A percentile compares a stretch with the other conserved stretches of the same genome.
phyloP scores from a whole-genome alignment of 2,329 filamentous ascomycete species.

The Graphiopsis chlorocephala region DNA sequence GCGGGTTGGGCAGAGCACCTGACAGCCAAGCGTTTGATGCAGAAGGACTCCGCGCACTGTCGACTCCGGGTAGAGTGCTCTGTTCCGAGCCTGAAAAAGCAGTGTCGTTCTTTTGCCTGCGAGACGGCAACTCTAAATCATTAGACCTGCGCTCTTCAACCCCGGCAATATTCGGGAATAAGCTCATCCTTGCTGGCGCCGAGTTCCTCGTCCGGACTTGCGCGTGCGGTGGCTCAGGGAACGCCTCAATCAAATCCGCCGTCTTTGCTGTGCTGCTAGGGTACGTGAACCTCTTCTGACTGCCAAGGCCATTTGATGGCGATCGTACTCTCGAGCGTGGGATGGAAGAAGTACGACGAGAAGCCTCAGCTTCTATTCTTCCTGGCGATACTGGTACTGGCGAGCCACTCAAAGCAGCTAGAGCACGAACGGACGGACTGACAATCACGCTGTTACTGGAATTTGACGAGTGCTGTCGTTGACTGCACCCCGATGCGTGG shows the following conservation, averaged over 20 bases:
- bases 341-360: constrained; percentile 21
- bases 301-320: neutral
- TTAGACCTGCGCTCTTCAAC: constrained; percentile 24
- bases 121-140: neutral
- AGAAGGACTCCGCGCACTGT: neutral
- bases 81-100: neutral
- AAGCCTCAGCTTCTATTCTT: constrained; percentile 20
- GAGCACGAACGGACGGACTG: constrained; percentile 22
- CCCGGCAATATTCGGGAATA: neutral
- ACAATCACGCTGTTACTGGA: constrained; percentile 2
- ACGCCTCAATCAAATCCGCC: constrained; percentile 24
- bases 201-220: constrained; percentile 19
- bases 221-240: constrained; percentile 23
- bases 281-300: neutral
- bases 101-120: neutral
- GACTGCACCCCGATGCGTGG: neutral
- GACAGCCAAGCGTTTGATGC: neutral
- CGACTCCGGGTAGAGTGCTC: neutral
- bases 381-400: constrained; percentile 24
- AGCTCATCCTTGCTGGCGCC: constrained; percentile 9
- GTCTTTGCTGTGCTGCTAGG: constrained; percentile 22
- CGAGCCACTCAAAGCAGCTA: constrained; percentile 24
- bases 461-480: neutral
- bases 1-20: neutral
- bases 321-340: constrained; percentile 12